Evolutionary conservation across 768 basidiomycete species (phyloP).

Genomic region (Mycena galericulata): DNA sequence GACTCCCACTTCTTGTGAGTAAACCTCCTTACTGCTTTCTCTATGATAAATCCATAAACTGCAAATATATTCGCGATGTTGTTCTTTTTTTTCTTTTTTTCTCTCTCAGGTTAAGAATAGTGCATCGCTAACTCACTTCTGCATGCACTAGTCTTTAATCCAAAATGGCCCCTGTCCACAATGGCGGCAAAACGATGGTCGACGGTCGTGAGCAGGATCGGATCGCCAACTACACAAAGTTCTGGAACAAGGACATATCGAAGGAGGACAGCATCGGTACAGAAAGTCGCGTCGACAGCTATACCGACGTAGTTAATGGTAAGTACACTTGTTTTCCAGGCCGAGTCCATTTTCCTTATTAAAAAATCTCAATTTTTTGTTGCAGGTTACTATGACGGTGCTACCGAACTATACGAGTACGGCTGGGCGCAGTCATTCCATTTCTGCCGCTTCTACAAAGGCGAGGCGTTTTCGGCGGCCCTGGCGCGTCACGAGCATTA

Average conservation of each 20-base stretch:
- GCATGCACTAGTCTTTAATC: too few relatives aligned
- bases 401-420: conserved; percentile 95
- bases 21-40: too few relatives aligned
- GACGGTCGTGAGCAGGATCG: conserved; percentile 35
- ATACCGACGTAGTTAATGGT: conserved; percentile 96
- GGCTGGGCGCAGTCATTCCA: conserved; percentile 95
- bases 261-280: conserved; percentile 76
- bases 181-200: conserved; percentile 25
- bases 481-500: conserved; percentile 98
- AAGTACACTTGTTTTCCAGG: conserved; percentile 62
- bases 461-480: conserved; percentile 79
- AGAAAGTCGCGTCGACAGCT: conserved; percentile 80
- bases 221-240: conserved; percentile 79
- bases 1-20: too few relatives aligned
- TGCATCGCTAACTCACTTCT: too few relatives aligned
- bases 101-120: too few relatives aligned
- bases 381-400: conserved; percentile 95
- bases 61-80: too few relatives aligned
- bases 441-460: conserved; percentile 97
- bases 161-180: conserved; percentile 40
- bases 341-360: not conserved
- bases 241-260: conserved; percentile 88
- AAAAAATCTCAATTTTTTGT: conserved; percentile 8
- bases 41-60: too few relatives aligned
- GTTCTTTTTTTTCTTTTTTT: too few relatives aligned